Evolutionary conservation across 768 basidiomycete species (phyloP), one percentile per base, ranked within the genome.

Genomic region (Rhodocollybia butyracea): DNA sequence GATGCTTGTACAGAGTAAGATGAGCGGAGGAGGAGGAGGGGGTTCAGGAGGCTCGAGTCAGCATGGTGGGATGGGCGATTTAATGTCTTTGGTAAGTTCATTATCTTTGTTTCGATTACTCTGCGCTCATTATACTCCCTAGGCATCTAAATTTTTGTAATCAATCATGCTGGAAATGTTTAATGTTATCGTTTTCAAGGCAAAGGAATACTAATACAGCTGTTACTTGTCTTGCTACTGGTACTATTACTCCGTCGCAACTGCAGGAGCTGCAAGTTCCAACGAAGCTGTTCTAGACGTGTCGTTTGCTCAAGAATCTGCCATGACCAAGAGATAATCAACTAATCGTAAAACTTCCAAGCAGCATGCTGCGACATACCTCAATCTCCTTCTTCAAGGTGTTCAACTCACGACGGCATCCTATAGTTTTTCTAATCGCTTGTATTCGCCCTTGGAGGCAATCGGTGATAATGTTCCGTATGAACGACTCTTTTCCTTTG

Each of bases 21-120:
- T 84, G 61, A 76, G 76, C 59, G 73, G n/a, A n/a, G 68, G 27
- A 66, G 72, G 1, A 73, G 68, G 17, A 87, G 85, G 3, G 88
- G 89, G n/a, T n/a, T n/a, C n/a, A 0, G 73, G 81, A 13, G 79
- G 83, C 64, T 89, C 88, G 21, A 88, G 89, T 38, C 89, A 90
- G 1, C 66, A 94, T 39, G 65, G 84, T 39, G 65, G 79, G 12
- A 62, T 94, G 52, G 72, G 85, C 73, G 63, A 29, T 17, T 27
- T 45, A 80, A 39, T 69, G 91, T 65, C 89, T 89, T 11, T 34
- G 32, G 46, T 31, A 21, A 31, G 29, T 48, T 32, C 6, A 3
- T 19, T 17, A 29, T 34, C 26, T 45, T 19, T 2, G 26, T 4
- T 6, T 34, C 10, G 11, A 24, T 45, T 24, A 45, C 30, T 29